phyloP scores from a whole-genome alignment of 495 filamentous ascomycete species.

The Annulohypoxylon stygium region DNA sequence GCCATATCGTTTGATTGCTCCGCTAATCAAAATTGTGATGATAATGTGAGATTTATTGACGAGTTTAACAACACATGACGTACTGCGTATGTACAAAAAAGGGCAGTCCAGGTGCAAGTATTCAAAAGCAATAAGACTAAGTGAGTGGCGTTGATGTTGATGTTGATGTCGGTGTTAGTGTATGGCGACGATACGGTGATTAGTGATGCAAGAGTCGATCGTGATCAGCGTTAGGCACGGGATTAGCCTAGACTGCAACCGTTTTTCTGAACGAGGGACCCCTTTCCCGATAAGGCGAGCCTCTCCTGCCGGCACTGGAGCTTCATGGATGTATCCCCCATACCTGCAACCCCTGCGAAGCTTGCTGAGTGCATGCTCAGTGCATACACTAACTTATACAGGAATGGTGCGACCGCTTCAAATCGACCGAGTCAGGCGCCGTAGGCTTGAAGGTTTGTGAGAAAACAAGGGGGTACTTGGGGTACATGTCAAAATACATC shows the following conservation, averaged over 20 bases:
- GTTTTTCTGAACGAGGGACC: constrained; percentile 7
- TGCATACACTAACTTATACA: constrained; percentile 12
- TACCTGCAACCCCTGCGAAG: background rate
- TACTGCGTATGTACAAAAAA: constrained; percentile 9
- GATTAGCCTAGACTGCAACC: constrained; percentile 12
- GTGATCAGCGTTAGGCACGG: constrained; percentile 27
- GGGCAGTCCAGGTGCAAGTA: background rate
- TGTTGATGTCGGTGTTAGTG: background rate
- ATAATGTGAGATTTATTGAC: constrained; percentile 14
- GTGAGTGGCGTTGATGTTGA: constrained; percentile 14
- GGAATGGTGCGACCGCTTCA: constrained; percentile 17
- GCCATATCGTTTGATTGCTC: constrained; percentile 39
- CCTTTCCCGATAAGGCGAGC: constrained; percentile 43
- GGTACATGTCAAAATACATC: constrained; percentile 7
- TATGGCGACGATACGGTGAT: constrained; percentile 3
- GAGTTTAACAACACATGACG: constrained; percentile 16
- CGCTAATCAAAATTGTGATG: constrained; percentile 12
- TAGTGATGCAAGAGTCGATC: constrained; percentile 17
- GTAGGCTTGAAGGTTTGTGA: background rate
- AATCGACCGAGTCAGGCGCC: constrained; percentile 30
- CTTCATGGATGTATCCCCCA: background rate
- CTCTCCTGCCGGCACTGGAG: constrained; percentile 33
- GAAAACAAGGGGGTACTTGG: background rate
- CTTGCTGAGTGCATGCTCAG: background rate
- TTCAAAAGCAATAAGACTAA: constrained; percentile 13